These are phyloP conservation scores for Nectriaceae sp. DNA, from an alignment of 2,329 filamentous ascomycete species.

Conservation along the genomic window DNA sequence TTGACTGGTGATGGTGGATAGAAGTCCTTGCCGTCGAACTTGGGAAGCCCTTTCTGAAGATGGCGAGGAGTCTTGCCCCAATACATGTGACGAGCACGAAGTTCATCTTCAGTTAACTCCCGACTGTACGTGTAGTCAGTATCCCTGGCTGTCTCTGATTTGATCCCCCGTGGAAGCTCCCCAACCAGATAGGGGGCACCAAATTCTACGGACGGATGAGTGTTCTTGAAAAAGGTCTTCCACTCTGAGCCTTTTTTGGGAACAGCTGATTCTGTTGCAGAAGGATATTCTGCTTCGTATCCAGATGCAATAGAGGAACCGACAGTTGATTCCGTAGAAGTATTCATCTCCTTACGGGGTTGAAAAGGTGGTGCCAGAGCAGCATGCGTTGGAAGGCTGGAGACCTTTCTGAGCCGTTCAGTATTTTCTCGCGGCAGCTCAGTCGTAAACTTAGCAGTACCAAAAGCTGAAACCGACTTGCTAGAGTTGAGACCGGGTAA, in stretches of 20 bases:
- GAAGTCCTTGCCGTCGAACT: slow-evolving; percentile 67
- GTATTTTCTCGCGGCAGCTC: slow-evolving; percentile 22
- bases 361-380: slow-evolving; percentile 53
- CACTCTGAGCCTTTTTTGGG: slow-evolving; percentile 18
- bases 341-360: slow-evolving; percentile 36
- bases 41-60: slow-evolving; percentile 55
- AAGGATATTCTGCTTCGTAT: neutral
- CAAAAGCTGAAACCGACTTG: slow-evolving; percentile 27
- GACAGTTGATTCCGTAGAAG: slow-evolving; percentile 15
- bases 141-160: slow-evolving; percentile 42
- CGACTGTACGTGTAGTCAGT: slow-evolving; percentile 57
- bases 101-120: slow-evolving; percentile 59
- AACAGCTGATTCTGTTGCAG: slow-evolving; percentile 8
- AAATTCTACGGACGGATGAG: slow-evolving; percentile 12
- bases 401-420: slow-evolving; percentile 35
- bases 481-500: slow-evolving; percentile 29
- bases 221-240: slow-evolving; percentile 23
- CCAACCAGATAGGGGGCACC: slow-evolving; percentile 57
- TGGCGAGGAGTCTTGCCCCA: slow-evolving; percentile 59
- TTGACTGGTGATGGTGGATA: slow-evolving; percentile 59
- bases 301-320: slow-evolving; percentile 9
- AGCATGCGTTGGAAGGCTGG: slow-evolving; percentile 45
- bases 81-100: slow-evolving; percentile 59
- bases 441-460: slow-evolving; percentile 18
- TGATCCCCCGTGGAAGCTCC: slow-evolving; percentile 37